Evolutionary conservation across 1,284 basidiomycete species (phyloP).

Genomic region (Boletus chippewaensis): DNA sequence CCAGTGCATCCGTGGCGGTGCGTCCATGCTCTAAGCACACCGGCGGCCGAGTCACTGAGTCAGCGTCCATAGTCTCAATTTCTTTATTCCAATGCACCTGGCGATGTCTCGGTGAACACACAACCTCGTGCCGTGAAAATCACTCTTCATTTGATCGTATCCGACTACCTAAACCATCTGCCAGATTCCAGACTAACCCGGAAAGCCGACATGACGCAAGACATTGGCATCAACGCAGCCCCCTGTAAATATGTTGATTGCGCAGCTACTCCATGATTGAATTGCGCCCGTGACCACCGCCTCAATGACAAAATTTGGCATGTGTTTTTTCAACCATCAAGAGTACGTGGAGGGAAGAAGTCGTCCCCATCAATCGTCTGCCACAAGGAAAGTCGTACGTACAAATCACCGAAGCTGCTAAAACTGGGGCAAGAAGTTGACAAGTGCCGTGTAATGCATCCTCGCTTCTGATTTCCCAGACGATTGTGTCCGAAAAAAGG

Average conservation of each 20-base stretch:
- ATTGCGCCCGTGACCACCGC: not conserved
- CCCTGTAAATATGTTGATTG: not conserved
- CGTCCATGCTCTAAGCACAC: not conserved
- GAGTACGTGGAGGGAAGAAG: too few species aligned
- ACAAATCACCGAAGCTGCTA: not conserved
- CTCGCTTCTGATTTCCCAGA: conserved; percentile 6
- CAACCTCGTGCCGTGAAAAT: not conserved
- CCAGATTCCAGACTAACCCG: not conserved
- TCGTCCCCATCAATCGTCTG: not conserved
- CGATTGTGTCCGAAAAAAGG: not conserved
- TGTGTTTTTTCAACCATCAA: not conserved
- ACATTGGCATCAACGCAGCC: not conserved
- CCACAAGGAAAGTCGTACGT: conserved; percentile 13
- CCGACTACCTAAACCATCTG: not conserved
- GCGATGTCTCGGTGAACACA: not conserved
- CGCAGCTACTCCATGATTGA: not conserved
- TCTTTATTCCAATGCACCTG: not conserved
- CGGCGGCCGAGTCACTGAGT: not conserved
- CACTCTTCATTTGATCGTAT: conserved; percentile 1
- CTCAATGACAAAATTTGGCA: not conserved
- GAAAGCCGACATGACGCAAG: not conserved
- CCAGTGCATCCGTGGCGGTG: conserved; percentile 11
- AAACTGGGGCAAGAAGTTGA: not conserved
- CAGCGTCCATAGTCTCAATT: not conserved
- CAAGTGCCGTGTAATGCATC: conserved; percentile 3